Conservation (phyloP, 1,284 basidiomycete species). For the Irpex sp. region DNA sequence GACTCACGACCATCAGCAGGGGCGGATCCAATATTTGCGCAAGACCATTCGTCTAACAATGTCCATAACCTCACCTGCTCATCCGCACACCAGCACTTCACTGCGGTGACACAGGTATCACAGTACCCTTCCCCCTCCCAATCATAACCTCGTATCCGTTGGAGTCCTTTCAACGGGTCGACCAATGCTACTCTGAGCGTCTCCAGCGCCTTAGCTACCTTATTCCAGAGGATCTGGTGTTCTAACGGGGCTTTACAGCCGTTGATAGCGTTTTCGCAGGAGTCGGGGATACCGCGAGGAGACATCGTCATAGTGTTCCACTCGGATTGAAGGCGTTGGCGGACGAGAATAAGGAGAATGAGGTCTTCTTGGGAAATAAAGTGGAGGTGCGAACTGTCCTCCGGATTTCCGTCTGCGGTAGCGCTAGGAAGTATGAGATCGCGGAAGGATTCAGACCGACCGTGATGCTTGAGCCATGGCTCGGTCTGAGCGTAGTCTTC, state of each 20-base stretch:
- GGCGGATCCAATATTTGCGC: too few species aligned
- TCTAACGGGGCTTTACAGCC: not conserved
- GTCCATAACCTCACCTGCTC: not conserved
- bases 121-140: not conserved
- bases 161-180: not conserved
- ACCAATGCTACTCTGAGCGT: not conserved
- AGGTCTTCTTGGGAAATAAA: not conserved
- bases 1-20: too few species aligned
- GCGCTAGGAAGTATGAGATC: not conserved
- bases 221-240: not conserved
- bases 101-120: not conserved
- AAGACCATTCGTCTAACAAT: not conserved
- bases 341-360: not conserved
- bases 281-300: not conserved
- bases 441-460: not conserved
- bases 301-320: not conserved
- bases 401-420: not conserved
- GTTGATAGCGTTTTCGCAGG: not conserved
- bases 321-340: not conserved
- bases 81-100: not conserved
- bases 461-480: too few species aligned
- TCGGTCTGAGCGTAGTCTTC: not conserved
- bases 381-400: not conserved
- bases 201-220: not conserved
- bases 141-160: not conserved